Evolutionary conservation across 1,139 yeast genomes (phyloP).

Genomic region (Lipomyces yarrowii): DNA sequence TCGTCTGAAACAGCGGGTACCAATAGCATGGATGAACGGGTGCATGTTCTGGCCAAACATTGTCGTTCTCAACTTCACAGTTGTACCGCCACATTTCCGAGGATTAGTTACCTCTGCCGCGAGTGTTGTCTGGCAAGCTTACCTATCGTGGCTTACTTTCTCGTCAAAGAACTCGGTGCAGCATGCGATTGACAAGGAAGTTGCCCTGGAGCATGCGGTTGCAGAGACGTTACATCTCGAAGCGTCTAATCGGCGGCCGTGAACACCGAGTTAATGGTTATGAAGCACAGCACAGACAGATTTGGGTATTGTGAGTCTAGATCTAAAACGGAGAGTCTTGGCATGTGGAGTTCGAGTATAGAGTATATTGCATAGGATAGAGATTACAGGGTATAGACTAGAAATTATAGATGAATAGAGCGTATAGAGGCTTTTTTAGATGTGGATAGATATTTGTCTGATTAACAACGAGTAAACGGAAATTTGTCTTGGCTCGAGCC

Average conservation of each 20-base stretch:
- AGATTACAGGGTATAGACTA: background rate
- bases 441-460: too few relatives aligned
- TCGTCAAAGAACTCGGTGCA: slow-evolving; percentile 16
- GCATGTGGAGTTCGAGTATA: background rate
- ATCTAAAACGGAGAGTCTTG: too few relatives aligned
- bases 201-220: slow-evolving; percentile 12
- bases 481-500: background rate
- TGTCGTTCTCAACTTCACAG: slow-evolving; percentile 28
- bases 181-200: slow-evolving; percentile 20
- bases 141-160: slow-evolving; percentile 28
- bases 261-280: slow-evolving; percentile 9
- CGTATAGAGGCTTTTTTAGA: background rate
- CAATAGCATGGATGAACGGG: slow-evolving; percentile 31
- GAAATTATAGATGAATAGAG: background rate
- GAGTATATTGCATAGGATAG: background rate
- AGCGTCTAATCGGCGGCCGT: slow-evolving; percentile 10
- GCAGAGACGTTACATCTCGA: slow-evolving; percentile 15
- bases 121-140: slow-evolving; percentile 31
- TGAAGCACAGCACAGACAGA: background rate
- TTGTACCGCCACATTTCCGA: slow-evolving; percentile 32
- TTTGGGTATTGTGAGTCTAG: too few relatives aligned
- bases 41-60: slow-evolving; percentile 32
- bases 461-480: too few relatives aligned
- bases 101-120: slow-evolving; percentile 30
- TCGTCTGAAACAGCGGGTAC: slow-evolving; percentile 25